Evolutionary conservation across 495 filamentous ascomycete genomes (phyloP), one percentile per base, ranked within the genome.

Genomic region (Lasiosphaeria miniovina): DNA sequence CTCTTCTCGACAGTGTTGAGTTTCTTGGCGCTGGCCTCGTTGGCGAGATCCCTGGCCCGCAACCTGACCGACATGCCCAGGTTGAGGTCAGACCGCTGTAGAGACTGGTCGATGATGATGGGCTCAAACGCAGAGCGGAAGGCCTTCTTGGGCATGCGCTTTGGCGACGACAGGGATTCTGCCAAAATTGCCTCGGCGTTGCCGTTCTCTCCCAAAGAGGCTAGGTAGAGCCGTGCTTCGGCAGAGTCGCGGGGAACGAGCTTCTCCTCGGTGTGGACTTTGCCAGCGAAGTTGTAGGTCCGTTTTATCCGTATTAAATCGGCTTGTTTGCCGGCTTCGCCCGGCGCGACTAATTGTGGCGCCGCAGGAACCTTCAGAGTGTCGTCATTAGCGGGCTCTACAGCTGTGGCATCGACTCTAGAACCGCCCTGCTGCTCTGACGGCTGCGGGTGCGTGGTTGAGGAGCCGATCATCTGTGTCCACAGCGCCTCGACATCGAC

Each of bases 1-100:
- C 89, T 93, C 78, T 98, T 98, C 76, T 98, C 92, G 31, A 98
- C 88, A 1, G 93, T 96, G 70, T 96, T 98, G 68, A 98, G 82
- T 68, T 97, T 97, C 69, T 88, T 86, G 50, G 89, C 88, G 58
- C 82, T 82, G 4, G 79, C 78, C 35, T 65, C 63, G n/a, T 67
- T 66, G 9, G 69, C 65, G 46, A 61, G 54, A 61, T 80, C 78
- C 24, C 76, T 71, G 17, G 74, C 62, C 52, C 69, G 62, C 34
- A 79, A 46, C 46, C 76, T 68, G 51, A 68, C 67, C 14, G 68
- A 55, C 65, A 80, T 71, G 57, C 78, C 76, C 36, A 84, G 71
- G 53, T 82, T 77, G 14, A 84, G 69, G 58, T 85, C 80, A 4
- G 70, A 72, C 32, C 84, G 80, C 40, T 71, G 66, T 1, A 66